These are phyloP conservation scores for Lophium mytilinum DNA, from an alignment of 495 filamentous ascomycete species.

Conservation along the genomic window DNA sequence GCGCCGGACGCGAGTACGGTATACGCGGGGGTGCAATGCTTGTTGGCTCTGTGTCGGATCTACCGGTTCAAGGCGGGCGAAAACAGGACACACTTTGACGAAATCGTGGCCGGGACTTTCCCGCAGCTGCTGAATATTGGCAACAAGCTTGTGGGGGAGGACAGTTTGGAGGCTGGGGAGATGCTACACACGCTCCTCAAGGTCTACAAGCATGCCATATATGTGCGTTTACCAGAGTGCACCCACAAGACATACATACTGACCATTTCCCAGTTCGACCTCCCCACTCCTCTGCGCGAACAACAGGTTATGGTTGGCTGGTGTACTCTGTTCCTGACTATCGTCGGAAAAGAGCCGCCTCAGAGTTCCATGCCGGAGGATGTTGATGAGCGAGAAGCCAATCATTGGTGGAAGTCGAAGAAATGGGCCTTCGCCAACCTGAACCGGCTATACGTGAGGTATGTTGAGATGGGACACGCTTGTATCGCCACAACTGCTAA, in stretches of 20 bases:
- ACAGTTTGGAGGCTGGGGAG: slow-evolving; percentile 85
- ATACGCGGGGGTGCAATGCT: slow-evolving; percentile 86
- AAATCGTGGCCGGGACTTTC: slow-evolving; percentile 84
- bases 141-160: slow-evolving; percentile 77
- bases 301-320: slow-evolving; percentile 82
- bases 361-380: slow-evolving; percentile 72
- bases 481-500: background rate
- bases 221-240: slow-evolving; percentile 51
- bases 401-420: slow-evolving; percentile 99
- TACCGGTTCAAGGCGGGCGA: slow-evolving; percentile 88
- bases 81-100: slow-evolving; percentile 79
- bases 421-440: slow-evolving; percentile 98
- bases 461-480: slow-evolving; percentile 23
- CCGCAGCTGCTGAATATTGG: slow-evolving; percentile 85
- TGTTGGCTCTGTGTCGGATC: slow-evolving; percentile 84
- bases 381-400: slow-evolving; percentile 74
- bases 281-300: slow-evolving; percentile 65
- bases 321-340: slow-evolving; percentile 87
- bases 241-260: slow-evolving; percentile 12
- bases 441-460: slow-evolving; percentile 91
- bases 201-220: slow-evolving; percentile 94
- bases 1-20: slow-evolving; percentile 77
- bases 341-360: slow-evolving; percentile 79
- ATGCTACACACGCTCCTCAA: slow-evolving; percentile 94
- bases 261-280: slow-evolving; percentile 62